Evolutionary conservation across 805 yeast species (phyloP).

Genomic region (Nakazawaea wickerhamii): DNA sequence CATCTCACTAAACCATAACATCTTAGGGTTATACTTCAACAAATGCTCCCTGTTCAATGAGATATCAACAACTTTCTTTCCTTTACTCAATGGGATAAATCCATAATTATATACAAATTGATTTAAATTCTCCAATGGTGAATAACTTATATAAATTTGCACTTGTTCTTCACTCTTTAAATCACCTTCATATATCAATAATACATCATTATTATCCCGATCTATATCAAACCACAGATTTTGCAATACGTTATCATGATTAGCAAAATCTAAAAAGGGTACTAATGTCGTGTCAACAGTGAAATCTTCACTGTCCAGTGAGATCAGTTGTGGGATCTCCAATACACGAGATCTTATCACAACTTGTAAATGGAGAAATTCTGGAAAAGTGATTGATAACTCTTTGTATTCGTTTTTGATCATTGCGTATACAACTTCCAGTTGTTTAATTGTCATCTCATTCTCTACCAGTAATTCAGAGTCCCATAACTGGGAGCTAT

Average conservation of each 20-base stretch:
- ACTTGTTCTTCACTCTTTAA: slow-evolving; percentile 3
- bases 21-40: slow-evolving; percentile 8
- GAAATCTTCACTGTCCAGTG: no score
- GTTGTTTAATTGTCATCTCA: background rate
- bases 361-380: slow-evolving; percentile 14
- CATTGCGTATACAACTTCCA: slow-evolving; percentile 11
- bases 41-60: slow-evolving; percentile 25
- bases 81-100: slow-evolving; percentile 33
- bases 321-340: slow-evolving; percentile 56
- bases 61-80: slow-evolving; percentile 26
- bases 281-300: slow-evolving; percentile 51
- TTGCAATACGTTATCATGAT: slow-evolving; percentile 41
- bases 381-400: background rate
- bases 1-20: slow-evolving; percentile 27
- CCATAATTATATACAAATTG: slow-evolving; percentile 39
- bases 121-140: slow-evolving; percentile 36
- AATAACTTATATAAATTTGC: slow-evolving; percentile 41
- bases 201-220: slow-evolving; percentile 34
- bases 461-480: no score
- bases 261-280: slow-evolving; percentile 64
- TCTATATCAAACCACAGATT: slow-evolving; percentile 64
- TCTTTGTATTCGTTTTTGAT: slow-evolving; percentile 1
- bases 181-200: slow-evolving; percentile 28
- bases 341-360: slow-evolving; percentile 56
- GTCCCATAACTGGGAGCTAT: no score